phyloP scores from a whole-genome alignment of 441 rosid species.

The Eutrema salsugineum region DNA sequence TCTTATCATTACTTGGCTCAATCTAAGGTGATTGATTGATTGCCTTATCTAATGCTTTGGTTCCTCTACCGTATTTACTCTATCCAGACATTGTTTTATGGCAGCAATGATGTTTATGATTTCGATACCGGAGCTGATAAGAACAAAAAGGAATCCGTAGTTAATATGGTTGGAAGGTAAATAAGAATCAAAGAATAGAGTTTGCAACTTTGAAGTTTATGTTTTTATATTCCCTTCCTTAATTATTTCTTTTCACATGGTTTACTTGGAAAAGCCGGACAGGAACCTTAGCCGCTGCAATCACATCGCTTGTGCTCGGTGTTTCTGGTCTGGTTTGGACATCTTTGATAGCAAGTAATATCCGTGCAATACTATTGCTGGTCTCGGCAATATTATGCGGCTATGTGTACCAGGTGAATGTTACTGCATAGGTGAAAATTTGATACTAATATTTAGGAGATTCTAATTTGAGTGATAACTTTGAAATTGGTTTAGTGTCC shows the following conservation, averaged over 20 bases:
- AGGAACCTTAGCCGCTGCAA: slow-evolving; percentile 62
- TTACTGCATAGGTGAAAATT: background rate
- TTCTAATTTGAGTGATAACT: background rate
- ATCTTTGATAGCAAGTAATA: slow-evolving; percentile 48
- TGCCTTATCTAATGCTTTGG: background rate
- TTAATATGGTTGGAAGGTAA: slow-evolving; percentile 83
- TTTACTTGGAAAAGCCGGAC: slow-evolving; percentile 50
- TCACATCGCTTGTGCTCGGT: slow-evolving; percentile 48
- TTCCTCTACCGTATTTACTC: too few species aligned
- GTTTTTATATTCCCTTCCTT: background rate
- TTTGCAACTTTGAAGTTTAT: background rate
- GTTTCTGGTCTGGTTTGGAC: slow-evolving; percentile 62
- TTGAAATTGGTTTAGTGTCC: slow-evolving; percentile 58
- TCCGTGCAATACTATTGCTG: slow-evolving; percentile 54
- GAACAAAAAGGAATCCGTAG: slow-evolving; percentile 90
- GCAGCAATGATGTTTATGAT: slow-evolving; percentile 96
- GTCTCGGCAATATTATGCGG: slow-evolving; percentile 68
- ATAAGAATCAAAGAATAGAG: slow-evolving; percentile 13
- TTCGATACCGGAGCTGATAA: slow-evolving; percentile 94
- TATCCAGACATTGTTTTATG: slow-evolving; percentile 23
- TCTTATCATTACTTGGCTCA: slow-evolving; percentile 78
- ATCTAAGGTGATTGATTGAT: slow-evolving; percentile 54
- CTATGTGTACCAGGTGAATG: slow-evolving; percentile 72
- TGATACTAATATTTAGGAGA: background rate
- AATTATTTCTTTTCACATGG: background rate